Conservation (phyloP, 129 eudicot species). For the Lonicera japonica region DNA sequence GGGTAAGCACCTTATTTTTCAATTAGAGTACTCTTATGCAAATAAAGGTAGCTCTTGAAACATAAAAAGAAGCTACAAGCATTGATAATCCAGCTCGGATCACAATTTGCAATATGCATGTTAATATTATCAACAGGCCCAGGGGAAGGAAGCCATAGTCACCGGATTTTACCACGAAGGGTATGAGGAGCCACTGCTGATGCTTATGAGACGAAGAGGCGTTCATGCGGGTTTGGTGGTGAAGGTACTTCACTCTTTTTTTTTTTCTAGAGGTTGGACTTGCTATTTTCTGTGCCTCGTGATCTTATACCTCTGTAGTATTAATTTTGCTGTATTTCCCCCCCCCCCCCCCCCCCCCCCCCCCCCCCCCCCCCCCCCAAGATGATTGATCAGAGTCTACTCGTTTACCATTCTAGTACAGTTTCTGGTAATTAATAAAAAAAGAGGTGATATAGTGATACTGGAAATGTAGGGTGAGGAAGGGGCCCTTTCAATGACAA, state of each 20-base stretch:
- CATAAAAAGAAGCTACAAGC: not conserved
- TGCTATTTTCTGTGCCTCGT: not conserved
- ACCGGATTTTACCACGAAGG: conserved; percentile 99
- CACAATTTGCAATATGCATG: not conserved
- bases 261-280: not conserved
- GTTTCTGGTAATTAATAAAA: not conserved
- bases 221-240: conserved; percentile 92
- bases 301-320: not conserved
- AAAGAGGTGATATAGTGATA: conserved; percentile 13
- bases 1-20: conserved; percentile 41
- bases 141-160: conserved; percentile 87
- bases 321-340: not conserved
- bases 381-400: too few species aligned
- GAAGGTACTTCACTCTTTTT: conserved; percentile 52
- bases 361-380: too few species aligned
- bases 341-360: too few species aligned
- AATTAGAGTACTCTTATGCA: not conserved
- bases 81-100: not conserved
- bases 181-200: conserved; percentile 88
- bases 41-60: not conserved
- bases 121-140: conserved; percentile 39
- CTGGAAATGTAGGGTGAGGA: conserved; percentile 76
- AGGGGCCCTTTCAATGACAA: conserved; percentile 99
- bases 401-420: too few species aligned
- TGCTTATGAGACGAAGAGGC: conserved; percentile 98